These are phyloP conservation scores for Circinella minor DNA, from an alignment of 371 early-diverging fungal genomes.

Conservation along the genomic window DNA sequence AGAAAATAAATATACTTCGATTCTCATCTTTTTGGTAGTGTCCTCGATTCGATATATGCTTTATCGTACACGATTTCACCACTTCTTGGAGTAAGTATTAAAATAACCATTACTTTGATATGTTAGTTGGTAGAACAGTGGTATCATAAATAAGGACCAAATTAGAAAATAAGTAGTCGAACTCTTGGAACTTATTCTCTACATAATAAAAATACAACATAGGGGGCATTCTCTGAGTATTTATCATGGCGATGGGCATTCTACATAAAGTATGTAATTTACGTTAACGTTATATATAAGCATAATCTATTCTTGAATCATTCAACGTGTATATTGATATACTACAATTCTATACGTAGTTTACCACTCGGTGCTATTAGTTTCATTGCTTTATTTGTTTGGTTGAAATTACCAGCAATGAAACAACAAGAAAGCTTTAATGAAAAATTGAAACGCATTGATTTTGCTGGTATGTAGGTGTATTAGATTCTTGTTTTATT, in stretches of 20 bases:
- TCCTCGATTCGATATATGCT: neutral
- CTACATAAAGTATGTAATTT: neutral
- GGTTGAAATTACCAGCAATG: neutral
- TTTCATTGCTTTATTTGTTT: neutral
- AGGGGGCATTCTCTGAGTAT: neutral
- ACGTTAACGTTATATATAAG: neutral
- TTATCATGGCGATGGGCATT: constrained; percentile 1
- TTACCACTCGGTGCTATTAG: constrained; percentile 4
- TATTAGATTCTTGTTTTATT: neutral
- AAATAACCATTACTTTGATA: neutral
- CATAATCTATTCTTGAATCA: too few relatives aligned
- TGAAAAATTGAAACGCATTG: constrained; percentile 4
- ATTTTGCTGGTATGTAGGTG: neutral
- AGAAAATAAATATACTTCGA: too few relatives aligned
- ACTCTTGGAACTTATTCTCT: too few relatives aligned
- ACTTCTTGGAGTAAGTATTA: neutral
- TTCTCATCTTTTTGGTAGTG: neutral
- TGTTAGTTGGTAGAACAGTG: too few relatives aligned
- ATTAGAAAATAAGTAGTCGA: too few relatives aligned
- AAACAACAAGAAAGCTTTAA: neutral
- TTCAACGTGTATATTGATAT: too few relatives aligned
- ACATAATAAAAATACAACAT: neutral
- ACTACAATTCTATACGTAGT: neutral
- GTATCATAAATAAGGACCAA: too few relatives aligned
- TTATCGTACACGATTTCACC: neutral